A percentile compares a stretch with the other conserved stretches of the same genome.
These are phyloP conservation scores for Backusella parvicylindrica DNA, from an alignment of 192 early-diverging fungal genomes.

Conservation along the genomic window DNA sequence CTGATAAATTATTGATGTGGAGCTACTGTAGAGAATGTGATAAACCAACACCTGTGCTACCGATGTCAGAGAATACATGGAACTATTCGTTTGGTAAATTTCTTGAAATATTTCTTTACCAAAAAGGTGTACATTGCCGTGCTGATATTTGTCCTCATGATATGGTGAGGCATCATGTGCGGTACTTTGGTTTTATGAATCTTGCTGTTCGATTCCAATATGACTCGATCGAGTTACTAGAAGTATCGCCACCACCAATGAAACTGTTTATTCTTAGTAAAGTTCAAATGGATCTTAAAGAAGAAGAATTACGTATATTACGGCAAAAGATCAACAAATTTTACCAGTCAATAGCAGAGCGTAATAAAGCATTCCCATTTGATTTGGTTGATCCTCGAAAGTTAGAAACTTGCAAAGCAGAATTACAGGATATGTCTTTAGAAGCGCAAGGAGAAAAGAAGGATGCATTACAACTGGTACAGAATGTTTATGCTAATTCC, in stretches of 20 bases:
- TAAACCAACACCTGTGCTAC: conserved; percentile 63
- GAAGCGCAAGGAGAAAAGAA: conserved; percentile 76
- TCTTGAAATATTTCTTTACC: conserved; percentile 89
- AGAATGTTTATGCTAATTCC: conserved; percentile 79
- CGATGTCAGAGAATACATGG: conserved; percentile 85
- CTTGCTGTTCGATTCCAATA: conserved; percentile 79
- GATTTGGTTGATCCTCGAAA: conserved; percentile 75
- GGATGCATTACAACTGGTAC: conserved; percentile 76
- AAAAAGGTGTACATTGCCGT: conserved; percentile 57
- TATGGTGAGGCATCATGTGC: conserved; percentile 77
- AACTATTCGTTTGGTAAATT: conserved; percentile 98
- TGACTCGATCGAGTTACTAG: conserved; percentile 64
- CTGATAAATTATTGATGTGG: conserved; percentile 88
- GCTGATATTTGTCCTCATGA: conserved; percentile 80
- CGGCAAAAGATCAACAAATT: conserved; percentile 70
- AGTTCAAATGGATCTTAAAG: conserved; percentile 63
- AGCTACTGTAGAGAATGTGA: conserved; percentile 76
- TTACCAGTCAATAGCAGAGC: conserved; percentile 81
- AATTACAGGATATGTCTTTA: conserved; percentile 64
- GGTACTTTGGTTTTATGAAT: conserved; percentile 77
- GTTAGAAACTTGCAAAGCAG: conserved; percentile 66
- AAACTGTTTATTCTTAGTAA: conserved; percentile 56
- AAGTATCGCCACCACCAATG: conserved; percentile 72
- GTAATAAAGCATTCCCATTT: conserved; percentile 77
- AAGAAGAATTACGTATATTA: conserved; percentile 69